Conservation (phyloP, 2,329 filamentous ascomycete species). For the Rutstroemia sp. region DNA sequence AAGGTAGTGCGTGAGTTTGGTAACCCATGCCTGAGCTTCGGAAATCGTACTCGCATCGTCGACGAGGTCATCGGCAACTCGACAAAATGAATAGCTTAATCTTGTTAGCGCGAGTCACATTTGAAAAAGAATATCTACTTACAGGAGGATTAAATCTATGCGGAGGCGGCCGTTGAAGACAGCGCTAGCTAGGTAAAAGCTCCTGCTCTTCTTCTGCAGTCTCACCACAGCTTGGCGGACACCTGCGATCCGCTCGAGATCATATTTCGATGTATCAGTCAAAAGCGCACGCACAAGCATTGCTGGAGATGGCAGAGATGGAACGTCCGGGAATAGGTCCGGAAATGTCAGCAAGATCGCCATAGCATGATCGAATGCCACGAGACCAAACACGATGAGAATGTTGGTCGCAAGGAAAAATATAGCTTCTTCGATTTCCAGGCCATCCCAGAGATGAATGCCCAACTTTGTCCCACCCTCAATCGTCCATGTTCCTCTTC, state of each 20-base stretch:
- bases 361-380: constrained; percentile 62
- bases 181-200: constrained; percentile 65
- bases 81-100: constrained; percentile 62
- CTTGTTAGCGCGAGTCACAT: constrained; percentile 9
- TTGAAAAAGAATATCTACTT: constrained; percentile 21
- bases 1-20: constrained; percentile 49
- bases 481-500: constrained; percentile 65
- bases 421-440: constrained; percentile 67
- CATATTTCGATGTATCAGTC: constrained; percentile 40
- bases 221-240: constrained; percentile 51
- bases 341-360: constrained; percentile 59
- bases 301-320: constrained; percentile 40
- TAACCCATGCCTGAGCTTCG: constrained; percentile 51
- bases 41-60: constrained; percentile 50
- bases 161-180: constrained; percentile 61
- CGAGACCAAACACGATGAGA: constrained; percentile 61
- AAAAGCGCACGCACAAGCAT: constrained; percentile 46
- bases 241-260: constrained; percentile 48
- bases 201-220: constrained; percentile 58
- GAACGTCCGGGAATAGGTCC: constrained; percentile 43
- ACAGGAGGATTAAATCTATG: constrained; percentile 59
- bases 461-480: constrained; percentile 59
- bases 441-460: constrained; percentile 51
- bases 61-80: constrained; percentile 65
- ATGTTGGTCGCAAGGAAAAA: constrained; percentile 67